Base-by-base conservation (phyloP, 345 rosid genomes). In the Triadica sebifera region DNA sequence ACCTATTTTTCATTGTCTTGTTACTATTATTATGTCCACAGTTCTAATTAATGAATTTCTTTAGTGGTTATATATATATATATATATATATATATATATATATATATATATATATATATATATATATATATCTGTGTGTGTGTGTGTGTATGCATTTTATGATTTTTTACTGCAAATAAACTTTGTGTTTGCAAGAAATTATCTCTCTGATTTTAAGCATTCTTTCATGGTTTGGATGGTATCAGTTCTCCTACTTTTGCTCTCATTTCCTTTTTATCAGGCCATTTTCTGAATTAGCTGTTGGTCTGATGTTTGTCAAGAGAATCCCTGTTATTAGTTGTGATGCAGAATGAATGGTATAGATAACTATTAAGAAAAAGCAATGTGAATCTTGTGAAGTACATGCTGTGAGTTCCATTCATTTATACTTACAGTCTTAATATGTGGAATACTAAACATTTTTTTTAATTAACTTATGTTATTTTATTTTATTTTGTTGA, bases 331-430 rank as follows among this genome's bases (percentile, higher is more conserved):
- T 52, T 51, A 5, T 52, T 49, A 0, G 24, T 46, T 51, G 17
- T 51, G 9, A 25, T 49, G 38, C n/a, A 16, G 45, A 50, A 25
- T 25, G 22, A 67, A 50, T 13, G 12, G 6, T 9, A 12, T 34
- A 52, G 45, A n/a, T 70, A 55, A 5, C n/a, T 34, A 20, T 1
- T 56, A n/a, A 19, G 49, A 69, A 39, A 56, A 53, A 34, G 39
- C 62, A 3, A 13, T 12, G 56, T 15, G 34, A 72, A 72, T 25
- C n/a, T 24, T 58, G 56, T 58, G 66, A 61, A 72, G 50, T 37
- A 29, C 50, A 39, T 70, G n/a, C 65, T 5, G 41, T n/a, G 7
- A 53, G 69, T 29, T 69, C 63, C 69, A 51, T 17, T 46, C 4
- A 50, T 45, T 22, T 50, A 3, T 22, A 8, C 13, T 9, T 10